Conservation (phyloP, 2,329 filamentous ascomycete genomes). For the Emmonsiellopsis sp. region DNA sequence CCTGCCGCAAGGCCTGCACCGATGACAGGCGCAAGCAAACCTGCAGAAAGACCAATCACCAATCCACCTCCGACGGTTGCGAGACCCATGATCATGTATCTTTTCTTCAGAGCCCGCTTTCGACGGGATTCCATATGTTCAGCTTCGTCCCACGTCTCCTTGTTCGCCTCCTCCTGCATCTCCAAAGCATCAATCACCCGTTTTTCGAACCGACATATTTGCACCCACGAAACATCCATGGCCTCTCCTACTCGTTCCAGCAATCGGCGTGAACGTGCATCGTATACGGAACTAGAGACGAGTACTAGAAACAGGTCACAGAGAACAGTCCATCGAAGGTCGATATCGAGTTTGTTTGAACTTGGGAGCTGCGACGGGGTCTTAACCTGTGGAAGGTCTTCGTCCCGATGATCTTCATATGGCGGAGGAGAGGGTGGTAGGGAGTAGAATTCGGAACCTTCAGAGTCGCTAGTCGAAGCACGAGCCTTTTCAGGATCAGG, state of each 20-base stretch:
- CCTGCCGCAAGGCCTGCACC: slow-evolving; percentile 88
- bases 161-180: slow-evolving; percentile 90
- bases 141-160: slow-evolving; percentile 96
- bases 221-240: slow-evolving; percentile 76
- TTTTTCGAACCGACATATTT: slow-evolving; percentile 95
- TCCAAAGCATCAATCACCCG: slow-evolving; percentile 92
- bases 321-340: slow-evolving; percentile 91
- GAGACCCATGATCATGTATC: slow-evolving; percentile 91
- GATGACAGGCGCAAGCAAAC: slow-evolving; percentile 84
- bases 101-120: slow-evolving; percentile 70
- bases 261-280: slow-evolving; percentile 74
- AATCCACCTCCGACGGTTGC: slow-evolving; percentile 91
- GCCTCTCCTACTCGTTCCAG: slow-evolving; percentile 74
- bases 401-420: slow-evolving; percentile 53
- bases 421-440: slow-evolving; percentile 47
- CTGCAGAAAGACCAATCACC: slow-evolving; percentile 90
- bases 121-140: slow-evolving; percentile 82
- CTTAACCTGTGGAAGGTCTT: slow-evolving; percentile 69
- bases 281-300: slow-evolving; percentile 93
- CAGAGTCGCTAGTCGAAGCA: slow-evolving; percentile 22
- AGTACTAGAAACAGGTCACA: slow-evolving; percentile 92
- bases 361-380: slow-evolving; percentile 74
- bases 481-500: slow-evolving; percentile 14
- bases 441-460: slow-evolving; percentile 22
- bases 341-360: slow-evolving; percentile 82